These are phyloP conservation scores for Gynostemma pentaphyllum DNA, from an alignment of 306 rosid species.

Conservation along the genomic window DNA sequence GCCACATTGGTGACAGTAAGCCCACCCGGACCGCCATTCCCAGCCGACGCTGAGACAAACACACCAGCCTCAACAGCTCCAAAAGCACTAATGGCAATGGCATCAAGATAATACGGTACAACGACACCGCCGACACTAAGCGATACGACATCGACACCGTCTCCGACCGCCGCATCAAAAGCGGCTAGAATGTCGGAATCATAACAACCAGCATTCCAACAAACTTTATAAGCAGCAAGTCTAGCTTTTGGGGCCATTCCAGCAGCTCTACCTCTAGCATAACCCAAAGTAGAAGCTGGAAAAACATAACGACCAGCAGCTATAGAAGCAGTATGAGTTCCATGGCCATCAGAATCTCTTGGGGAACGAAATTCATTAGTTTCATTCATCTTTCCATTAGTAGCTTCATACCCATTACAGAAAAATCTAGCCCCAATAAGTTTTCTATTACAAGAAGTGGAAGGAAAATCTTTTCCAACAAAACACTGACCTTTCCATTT, in stretches of 20 bases:
- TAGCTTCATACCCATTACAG: conserved; percentile 58
- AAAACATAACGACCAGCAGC: conserved; percentile 76
- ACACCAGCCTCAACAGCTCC: conserved; percentile 51
- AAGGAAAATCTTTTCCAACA: conserved; percentile 35
- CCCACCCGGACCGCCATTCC: conserved; percentile 84
- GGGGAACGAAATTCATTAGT: conserved; percentile 62
- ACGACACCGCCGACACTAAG: conserved; percentile 90
- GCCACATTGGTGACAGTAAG: conserved; percentile 73
- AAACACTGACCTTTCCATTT: conserved; percentile 76
- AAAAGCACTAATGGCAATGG: conserved; percentile 61
- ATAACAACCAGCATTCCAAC: conserved; percentile 73
- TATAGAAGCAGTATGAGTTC: conserved; percentile 80
- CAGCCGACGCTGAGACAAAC: conserved; percentile 78
- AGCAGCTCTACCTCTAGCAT: conserved; percentile 62
- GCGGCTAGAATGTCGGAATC: conserved; percentile 85
- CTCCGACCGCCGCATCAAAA: conserved; percentile 68
- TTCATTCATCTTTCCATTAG: conserved; percentile 67
- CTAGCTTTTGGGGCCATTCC: conserved; percentile 95
- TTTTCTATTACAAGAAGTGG: conserved; percentile 54
- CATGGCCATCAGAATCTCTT: conserved; percentile 81
- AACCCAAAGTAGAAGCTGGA: conserved; percentile 65
- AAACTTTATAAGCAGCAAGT: conserved; percentile 67
- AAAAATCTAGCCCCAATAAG: conserved; percentile 69
- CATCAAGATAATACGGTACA: conserved; percentile 70
- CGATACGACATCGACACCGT: conserved; percentile 66